phyloP scores from a whole-genome alignment of 768 basidiomycete genomes.

The Termitomyces sp. region DNA sequence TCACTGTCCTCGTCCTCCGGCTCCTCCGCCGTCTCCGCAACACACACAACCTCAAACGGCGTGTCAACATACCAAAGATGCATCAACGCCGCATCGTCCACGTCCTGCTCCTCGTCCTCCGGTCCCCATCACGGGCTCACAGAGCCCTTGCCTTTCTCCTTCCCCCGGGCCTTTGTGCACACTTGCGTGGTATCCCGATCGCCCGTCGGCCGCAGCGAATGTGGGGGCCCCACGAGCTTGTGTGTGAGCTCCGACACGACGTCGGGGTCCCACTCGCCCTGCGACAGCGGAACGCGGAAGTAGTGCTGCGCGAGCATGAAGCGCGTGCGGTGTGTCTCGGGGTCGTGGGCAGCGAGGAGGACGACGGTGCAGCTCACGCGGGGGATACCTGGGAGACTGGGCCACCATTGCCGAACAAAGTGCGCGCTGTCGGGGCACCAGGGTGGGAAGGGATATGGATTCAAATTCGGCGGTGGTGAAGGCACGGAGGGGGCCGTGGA shows the following conservation, averaged over 20 bases:
- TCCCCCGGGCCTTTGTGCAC: not conserved
- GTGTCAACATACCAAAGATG: slow-evolving; percentile 65
- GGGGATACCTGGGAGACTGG: slow-evolving; percentile 55
- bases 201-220: not conserved
- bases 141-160: not conserved
- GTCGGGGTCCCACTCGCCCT: slow-evolving; percentile 21
- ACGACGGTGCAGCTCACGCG: slow-evolving; percentile 69
- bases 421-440: slow-evolving; percentile 74
- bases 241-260: slow-evolving; percentile 6
- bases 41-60: slow-evolving; percentile 68
- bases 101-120: slow-evolving; percentile 13
- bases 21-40: slow-evolving; percentile 34
- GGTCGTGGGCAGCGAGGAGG: slow-evolving; percentile 57
- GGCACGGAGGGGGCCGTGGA: slow-evolving; percentile 8
- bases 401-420: slow-evolving; percentile 82
- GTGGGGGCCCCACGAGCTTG: slow-evolving; percentile 6
- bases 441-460: slow-evolving; percentile 60
- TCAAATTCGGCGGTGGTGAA: slow-evolving; percentile 21
- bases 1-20: slow-evolving; percentile 28
- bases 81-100: slow-evolving; percentile 50
- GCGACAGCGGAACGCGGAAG: slow-evolving; percentile 58
- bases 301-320: slow-evolving; percentile 74
- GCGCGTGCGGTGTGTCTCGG: slow-evolving; percentile 48
- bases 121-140: slow-evolving; percentile 11
- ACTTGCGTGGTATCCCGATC: not conserved